A percentile compares a stretch with the other conserved stretches of the same genome.
phyloP scores from a whole-genome alignment of 768 basidiomycete genomes.

The Suillus ampliporus region DNA sequence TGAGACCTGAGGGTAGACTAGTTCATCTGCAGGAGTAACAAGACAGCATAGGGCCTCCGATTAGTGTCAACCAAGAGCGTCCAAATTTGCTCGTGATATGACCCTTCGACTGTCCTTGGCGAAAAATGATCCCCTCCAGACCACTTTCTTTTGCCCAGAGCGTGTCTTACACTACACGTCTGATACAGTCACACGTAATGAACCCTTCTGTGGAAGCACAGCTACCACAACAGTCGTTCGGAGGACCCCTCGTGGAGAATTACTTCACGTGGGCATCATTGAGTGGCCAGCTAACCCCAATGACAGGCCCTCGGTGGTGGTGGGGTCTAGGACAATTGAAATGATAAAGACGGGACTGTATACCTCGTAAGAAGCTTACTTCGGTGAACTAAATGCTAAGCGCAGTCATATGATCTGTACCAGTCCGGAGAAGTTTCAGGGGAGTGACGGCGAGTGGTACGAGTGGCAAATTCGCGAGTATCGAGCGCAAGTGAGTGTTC shows the following conservation, averaged over 20 bases:
- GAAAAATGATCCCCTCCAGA: slow-evolving; percentile 30
- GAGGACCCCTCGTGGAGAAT: slow-evolving; percentile 23
- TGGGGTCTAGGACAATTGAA: slow-evolving; percentile 31
- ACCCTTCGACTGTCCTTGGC: slow-evolving; percentile 27
- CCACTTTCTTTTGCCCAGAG: slow-evolving; percentile 28
- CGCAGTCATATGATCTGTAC: neutral
- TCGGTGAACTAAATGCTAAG: neutral
- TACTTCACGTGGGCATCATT: slow-evolving; percentile 34
- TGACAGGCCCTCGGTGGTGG: slow-evolving; percentile 20
- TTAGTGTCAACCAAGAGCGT: neutral
- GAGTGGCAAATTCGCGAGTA: slow-evolving; percentile 35
- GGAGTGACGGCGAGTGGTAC: slow-evolving; percentile 24
- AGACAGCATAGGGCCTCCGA: neutral
- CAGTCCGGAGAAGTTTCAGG: slow-evolving; percentile 35
- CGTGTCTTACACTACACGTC: slow-evolving; percentile 20
- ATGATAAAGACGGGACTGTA: slow-evolving; percentile 29
- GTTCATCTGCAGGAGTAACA: neutral
- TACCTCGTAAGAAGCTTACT: slow-evolving; percentile 27
- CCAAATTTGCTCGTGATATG: slow-evolving; percentile 17
- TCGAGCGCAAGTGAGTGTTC: slow-evolving; percentile 27
- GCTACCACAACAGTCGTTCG: slow-evolving; percentile 33
- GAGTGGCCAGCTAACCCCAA: slow-evolving; percentile 29
- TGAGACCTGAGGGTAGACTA: neutral
- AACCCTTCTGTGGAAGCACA: slow-evolving; percentile 15
- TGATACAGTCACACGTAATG: slow-evolving; percentile 20